Evolutionary conservation across 441 rosid species (phyloP).

Genomic region (Corymbia citriodora): DNA sequence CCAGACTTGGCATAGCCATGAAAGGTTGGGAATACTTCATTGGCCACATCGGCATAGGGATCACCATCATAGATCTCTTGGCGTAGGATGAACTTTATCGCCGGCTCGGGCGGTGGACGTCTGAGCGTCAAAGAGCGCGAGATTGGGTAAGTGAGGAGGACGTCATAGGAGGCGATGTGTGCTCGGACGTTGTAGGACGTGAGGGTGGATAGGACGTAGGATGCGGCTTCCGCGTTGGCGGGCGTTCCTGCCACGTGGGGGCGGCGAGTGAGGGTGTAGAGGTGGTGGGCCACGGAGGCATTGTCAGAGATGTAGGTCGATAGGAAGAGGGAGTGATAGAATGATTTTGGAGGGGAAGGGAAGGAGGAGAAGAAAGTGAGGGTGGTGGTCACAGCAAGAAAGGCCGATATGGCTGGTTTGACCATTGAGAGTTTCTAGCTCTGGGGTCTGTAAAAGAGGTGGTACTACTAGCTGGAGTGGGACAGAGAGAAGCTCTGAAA

Average conservation of each 20-base stretch:
- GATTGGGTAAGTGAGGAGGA: constrained; percentile 58
- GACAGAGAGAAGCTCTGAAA: background rate
- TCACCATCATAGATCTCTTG: constrained; percentile 54
- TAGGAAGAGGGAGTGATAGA: constrained; percentile 53
- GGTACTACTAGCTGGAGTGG: background rate
- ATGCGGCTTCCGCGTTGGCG: constrained; percentile 67
- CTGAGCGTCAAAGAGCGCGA: constrained; percentile 50
- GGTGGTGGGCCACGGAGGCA: constrained; percentile 52
- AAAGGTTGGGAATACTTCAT: constrained; percentile 50
- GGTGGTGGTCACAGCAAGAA: constrained; percentile 33
- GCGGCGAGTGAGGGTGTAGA: constrained; percentile 64
- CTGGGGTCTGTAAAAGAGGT: background rate
- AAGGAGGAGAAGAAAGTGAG: constrained; percentile 23
- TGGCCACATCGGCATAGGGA: constrained; percentile 47
- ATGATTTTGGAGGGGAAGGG: constrained; percentile 31
- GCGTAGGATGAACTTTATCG: constrained; percentile 29
- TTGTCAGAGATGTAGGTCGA: constrained; percentile 53
- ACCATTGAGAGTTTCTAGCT: constrained; percentile 18
- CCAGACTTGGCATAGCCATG: constrained; percentile 85
- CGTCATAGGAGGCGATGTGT: constrained; percentile 41
- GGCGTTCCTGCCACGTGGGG: constrained; percentile 74
- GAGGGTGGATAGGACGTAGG: constrained; percentile 44
- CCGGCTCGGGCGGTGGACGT: constrained; percentile 10
- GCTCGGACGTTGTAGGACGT: constrained; percentile 34
- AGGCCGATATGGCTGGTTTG: constrained; percentile 12